Evolutionary conservation across 768 basidiomycete species (phyloP).

Genomic region (Phylloporus sp.): DNA sequence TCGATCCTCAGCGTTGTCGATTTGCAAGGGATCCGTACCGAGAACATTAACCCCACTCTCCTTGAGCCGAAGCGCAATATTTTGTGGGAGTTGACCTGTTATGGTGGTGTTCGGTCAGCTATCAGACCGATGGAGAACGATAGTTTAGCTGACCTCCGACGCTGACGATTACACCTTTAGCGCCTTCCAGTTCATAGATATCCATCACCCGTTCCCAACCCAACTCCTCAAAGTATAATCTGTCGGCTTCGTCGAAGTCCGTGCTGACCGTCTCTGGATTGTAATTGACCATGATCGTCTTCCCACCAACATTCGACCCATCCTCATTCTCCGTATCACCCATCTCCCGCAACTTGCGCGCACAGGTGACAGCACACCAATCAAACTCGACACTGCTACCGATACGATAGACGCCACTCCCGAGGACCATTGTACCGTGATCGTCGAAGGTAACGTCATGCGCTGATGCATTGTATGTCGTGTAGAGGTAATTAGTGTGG

Average conservation of each 20-base stretch:
- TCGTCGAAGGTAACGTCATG: constrained; percentile 97
- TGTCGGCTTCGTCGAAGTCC: constrained; percentile 99
- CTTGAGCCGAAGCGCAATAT: constrained; percentile 95
- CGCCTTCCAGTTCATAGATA: constrained; percentile 93
- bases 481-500: constrained; percentile 98
- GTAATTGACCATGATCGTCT: constrained; percentile 99
- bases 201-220: constrained; percentile 99
- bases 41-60: constrained; percentile 87
- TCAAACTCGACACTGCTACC: constrained; percentile 99
- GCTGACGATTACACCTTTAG: constrained; percentile 92
- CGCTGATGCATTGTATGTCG: constrained; percentile 94
- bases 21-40: constrained; percentile 92
- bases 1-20: constrained; percentile 96
- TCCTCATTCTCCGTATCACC: constrained; percentile 39
- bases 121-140: not conserved
- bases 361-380: constrained; percentile 99
- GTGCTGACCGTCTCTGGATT: constrained; percentile 99
- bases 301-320: constrained; percentile 39
- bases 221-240: constrained; percentile 97
- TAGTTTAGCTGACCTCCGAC: constrained; percentile 74
- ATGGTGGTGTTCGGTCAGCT: not conserved
- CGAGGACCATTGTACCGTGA: constrained; percentile 98
- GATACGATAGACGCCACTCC: constrained; percentile 97
- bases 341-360: constrained; percentile 85
- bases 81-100: constrained; percentile 93